Base-by-base conservation (phyloP, 2,329 filamentous ascomycete species). In the Zasmidium citrigriseum region DNA sequence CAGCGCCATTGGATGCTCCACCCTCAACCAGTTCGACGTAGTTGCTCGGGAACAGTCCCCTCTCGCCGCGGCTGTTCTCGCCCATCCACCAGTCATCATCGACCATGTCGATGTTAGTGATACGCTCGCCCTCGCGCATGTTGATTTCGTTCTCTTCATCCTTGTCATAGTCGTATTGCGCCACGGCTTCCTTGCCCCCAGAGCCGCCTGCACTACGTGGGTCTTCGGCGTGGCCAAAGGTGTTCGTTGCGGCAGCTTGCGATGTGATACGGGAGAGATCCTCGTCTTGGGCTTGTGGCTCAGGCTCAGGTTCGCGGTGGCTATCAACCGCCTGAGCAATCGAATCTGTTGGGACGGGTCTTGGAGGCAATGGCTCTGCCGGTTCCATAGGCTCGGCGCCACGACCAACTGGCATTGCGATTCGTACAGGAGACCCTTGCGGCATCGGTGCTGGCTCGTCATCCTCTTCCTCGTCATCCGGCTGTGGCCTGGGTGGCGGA, bases 81-180 rank as follows among this genome's bases (percentile, higher is more conserved):
- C 96, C 95, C 84, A 96, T 89, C 95, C 95, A 99, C 95, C 95
- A 99, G 73, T 99, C 93, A 52, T 96, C 89, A 68, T 98, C 95
- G 1, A 99, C 91, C 90, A 96, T 96, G 63, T 98, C 91, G 69
- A 99, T 96, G 72, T 96, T 89, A 22, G 85, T 92, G 38, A 99
- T 89, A 64, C 88, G 85, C 69, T 97, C 90, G 62, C 93, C 93
- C 76, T 99, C 95, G 23, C 85, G 82, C 18, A 99, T 83, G 65
- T 96, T 92, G 57, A 99, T 85, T 77, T 99, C 95, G 70, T 99
- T 99, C 66, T 96, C 93, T 75, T 99, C 95, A 1, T 92, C 92
- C 78, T 96, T 97, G 70, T 97, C 93, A 72, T 99, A 99, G 73
- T 99, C 95, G 73, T 95, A 99, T 70, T 95, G 88, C 34, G 95